These are phyloP conservation scores for Nicotiana rustica DNA, from an alignment of 305 asterid species.

Conservation along the genomic window DNA sequence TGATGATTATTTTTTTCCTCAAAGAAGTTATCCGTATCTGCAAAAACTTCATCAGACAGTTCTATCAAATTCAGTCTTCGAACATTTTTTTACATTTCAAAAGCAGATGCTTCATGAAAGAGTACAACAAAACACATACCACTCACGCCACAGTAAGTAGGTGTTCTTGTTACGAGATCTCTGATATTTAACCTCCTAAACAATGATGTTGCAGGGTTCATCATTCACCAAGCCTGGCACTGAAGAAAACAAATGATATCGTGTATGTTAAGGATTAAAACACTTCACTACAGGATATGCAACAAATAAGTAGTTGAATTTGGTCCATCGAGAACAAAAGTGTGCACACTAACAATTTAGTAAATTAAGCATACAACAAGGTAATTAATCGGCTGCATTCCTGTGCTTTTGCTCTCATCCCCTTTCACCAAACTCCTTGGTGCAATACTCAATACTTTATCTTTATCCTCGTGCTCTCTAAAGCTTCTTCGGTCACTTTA, in stretches of 20 bases:
- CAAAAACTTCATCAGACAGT: neutral
- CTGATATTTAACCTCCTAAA: conserved; percentile 67
- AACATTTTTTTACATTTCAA: neutral
- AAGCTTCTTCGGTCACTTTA: neutral
- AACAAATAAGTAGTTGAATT: neutral
- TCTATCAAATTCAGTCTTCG: neutral
- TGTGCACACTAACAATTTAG: neutral
- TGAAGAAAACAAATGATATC: neutral
- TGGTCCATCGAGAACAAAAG: neutral
- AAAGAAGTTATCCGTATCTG: too few relatives aligned
- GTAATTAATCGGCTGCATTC: neutral
- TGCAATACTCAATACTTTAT: neutral
- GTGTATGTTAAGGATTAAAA: neutral
- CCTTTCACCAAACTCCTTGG: neutral
- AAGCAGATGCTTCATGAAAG: neutral
- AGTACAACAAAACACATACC: conserved; percentile 53
- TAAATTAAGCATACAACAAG: neutral
- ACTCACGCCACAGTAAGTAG: conserved; percentile 58
- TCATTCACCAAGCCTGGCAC: conserved; percentile 32
- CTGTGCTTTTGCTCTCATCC: neutral
- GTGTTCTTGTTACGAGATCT: conserved; percentile 56
- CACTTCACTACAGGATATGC: neutral
- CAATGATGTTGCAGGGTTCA: conserved; percentile 65
- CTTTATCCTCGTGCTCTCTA: neutral
- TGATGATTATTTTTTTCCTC: neutral